A percentile compares a stretch with the other conserved stretches of the same genome.
Conservation (phyloP, 164 flowering plant genomes). For the Vitis rupestris region DNA sequence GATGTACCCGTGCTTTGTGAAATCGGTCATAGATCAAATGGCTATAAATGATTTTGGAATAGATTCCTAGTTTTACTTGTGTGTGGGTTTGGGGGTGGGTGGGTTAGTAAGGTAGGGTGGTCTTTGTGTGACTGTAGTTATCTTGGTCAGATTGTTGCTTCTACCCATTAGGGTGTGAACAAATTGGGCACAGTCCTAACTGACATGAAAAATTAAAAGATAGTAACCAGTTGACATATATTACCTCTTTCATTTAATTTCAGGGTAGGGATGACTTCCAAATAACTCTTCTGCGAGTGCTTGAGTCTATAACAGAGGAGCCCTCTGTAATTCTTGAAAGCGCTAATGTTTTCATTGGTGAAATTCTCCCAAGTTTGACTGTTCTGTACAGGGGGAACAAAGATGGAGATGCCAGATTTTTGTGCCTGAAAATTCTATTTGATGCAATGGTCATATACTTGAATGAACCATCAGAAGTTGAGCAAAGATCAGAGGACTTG, state of each 20-base stretch:
- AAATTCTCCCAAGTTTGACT: conserved; percentile 77
- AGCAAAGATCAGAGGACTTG: conserved; percentile 48
- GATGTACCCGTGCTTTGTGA: neutral
- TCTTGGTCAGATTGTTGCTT: too few relatives aligned
- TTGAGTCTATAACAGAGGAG: conserved; percentile 81
- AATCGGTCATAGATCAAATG: neutral
- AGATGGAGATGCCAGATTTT: conserved; percentile 92
- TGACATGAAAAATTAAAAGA: too few relatives aligned
- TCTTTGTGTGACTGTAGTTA: too few relatives aligned
- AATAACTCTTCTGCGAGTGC: conserved; percentile 75
- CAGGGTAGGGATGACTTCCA: conserved; percentile 99
- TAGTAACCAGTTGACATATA: neutral
- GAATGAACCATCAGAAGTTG: conserved; percentile 53
- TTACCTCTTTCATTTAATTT: conserved; percentile 18
- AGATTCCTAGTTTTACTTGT: neutral
- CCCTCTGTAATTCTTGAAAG: conserved; percentile 50
- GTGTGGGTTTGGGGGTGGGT: neutral
- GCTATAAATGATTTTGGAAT: neutral
- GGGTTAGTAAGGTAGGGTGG: too few relatives aligned
- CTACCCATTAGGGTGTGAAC: too few relatives aligned
- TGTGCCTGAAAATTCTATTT: conserved; percentile 85
- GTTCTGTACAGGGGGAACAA: conserved; percentile 85
- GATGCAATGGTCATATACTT: conserved; percentile 72
- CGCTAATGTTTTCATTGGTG: conserved; percentile 47
- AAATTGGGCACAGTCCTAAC: too few relatives aligned